Conservation (phyloP, 2,329 filamentous ascomycete genomes). For the Apiospora kogelbergensis region DNA sequence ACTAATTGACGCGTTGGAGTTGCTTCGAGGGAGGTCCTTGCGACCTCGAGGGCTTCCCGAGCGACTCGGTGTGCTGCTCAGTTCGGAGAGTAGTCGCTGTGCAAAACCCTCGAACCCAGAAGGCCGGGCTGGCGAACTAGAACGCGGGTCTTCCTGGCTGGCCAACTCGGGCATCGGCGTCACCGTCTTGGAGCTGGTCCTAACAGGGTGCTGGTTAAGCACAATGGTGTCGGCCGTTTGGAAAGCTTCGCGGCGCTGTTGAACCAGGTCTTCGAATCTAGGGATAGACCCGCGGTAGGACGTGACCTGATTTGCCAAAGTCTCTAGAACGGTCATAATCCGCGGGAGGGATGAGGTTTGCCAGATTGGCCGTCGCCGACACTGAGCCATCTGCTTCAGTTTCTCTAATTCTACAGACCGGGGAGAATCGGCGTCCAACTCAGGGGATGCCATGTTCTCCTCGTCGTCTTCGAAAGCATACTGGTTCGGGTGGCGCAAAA, state of each 20-base stretch:
- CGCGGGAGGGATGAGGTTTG: constrained; percentile 47
- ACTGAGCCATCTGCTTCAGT: constrained; percentile 48
- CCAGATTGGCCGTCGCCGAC: constrained; percentile 56
- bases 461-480: constrained; percentile 56
- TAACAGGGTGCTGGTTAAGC: constrained; percentile 33
- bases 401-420: constrained; percentile 40
- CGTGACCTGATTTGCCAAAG: constrained; percentile 61
- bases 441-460: constrained; percentile 21
- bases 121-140: constrained; percentile 51
- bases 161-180: constrained; percentile 38
- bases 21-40: constrained; percentile 41
- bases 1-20: constrained; percentile 20
- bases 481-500: constrained; percentile 69
- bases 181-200: constrained; percentile 23
- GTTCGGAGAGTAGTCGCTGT: constrained; percentile 61
- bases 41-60: constrained; percentile 50
- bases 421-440: constrained; percentile 21
- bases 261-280: constrained; percentile 71
- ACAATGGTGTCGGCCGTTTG: constrained; percentile 56
- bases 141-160: constrained; percentile 46
- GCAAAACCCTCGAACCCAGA: constrained; percentile 61
- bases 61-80: constrained; percentile 55
- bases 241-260: constrained; percentile 63
- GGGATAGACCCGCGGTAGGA: constrained; percentile 64
- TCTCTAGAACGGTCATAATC: constrained; percentile 58